These are phyloP conservation scores for Cryptococcus hybrid DNA, from an alignment of 1,284 basidiomycete genomes.

Conservation along the genomic window DNA sequence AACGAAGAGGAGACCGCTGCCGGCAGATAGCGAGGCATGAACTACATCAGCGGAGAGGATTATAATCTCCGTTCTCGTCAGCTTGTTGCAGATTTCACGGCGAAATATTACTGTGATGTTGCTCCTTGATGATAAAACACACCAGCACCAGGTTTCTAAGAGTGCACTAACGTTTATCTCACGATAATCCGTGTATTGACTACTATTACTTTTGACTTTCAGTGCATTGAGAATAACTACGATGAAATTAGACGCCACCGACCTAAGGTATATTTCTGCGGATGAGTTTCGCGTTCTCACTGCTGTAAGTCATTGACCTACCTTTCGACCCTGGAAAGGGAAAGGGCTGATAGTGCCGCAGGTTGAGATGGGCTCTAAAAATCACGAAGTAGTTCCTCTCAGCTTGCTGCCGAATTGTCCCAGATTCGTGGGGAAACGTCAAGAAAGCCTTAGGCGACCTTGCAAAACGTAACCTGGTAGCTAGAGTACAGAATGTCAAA, in stretches of 20 bases:
- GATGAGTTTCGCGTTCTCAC: conserved; percentile 95
- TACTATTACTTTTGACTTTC: too few species aligned
- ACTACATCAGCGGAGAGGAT: too few species aligned
- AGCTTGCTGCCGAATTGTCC: conserved; percentile 87
- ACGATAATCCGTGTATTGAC: too few species aligned
- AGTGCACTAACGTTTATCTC: too few species aligned
- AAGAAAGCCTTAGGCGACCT: conserved; percentile 89
- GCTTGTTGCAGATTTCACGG: too few species aligned
- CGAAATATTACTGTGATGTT: conserved; percentile 52
- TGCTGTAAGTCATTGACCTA: conserved; percentile 60
- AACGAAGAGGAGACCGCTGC: too few species aligned
- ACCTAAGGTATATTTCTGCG: conserved; percentile 85
- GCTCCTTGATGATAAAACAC: too few species aligned
- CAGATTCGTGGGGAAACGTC: conserved; percentile 87
- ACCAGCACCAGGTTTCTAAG: too few species aligned
- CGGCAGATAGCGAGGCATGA: too few species aligned
- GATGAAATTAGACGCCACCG: conserved; percentile 95
- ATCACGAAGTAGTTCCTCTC: conserved; percentile 90
- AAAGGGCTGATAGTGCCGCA: conserved; percentile 39
- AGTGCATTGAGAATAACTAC: too few species aligned
- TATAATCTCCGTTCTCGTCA: too few species aligned
- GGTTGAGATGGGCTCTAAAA: conserved; percentile 99
- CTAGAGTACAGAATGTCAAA: conserved; percentile 84
- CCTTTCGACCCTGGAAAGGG: neutral
- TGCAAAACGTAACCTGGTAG: conserved; percentile 87